Evolutionary conservation across 345 rosid species (phyloP), one percentile per base, ranked within the genome.

Genomic region (Ceriops zippeliana): DNA sequence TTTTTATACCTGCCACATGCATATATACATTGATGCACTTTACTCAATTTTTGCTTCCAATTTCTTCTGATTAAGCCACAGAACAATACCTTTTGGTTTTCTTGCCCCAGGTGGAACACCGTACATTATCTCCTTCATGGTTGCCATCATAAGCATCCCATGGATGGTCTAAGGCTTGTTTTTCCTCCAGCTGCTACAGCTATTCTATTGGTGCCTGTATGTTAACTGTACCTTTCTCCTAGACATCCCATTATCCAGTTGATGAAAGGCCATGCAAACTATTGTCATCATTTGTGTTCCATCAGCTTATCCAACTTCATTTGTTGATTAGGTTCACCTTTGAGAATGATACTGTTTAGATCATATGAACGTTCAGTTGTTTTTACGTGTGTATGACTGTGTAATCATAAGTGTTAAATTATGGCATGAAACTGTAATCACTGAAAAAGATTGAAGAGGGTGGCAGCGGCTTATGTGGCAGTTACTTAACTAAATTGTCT

Each of bases 111-210:
- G 96, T 87, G 87, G 68, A 90, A 88, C 77, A 90, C 96, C 0
- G 26, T 75, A 6, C 96, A 90, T 75, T 90, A 90, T 79, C 96
- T 90, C 79, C 73, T 90, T 72, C 96, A 90, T 77, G 96, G 96
- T 66, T 88, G 93, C 73, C 96, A 90, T 73, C 96, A 88, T 61
- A 90, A 90, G 83, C 96, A 90, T 85, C 98, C 98, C 22, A 90
- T 86, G 87, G 96, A 90, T 70, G 86, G 91, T 58, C 81, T 90
- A 38, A 80, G 96, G 26, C 96, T 90, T 78, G 96, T 90, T 67
- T 88, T 88, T 64, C 96, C 96, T 71, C 96, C 96, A 56, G 84
- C 93, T 17, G 92, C 90, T 35, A 68, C 93, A 58, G 93, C 96
- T 65, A 64, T 90, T 56, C 86, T 90, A 28, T 81, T 69, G 46